Percentiles rank a stretch among this genome's conserved stretches.
Evolutionary conservation across 805 yeast genomes (phyloP).

Genomic region (Nakazawaea peltata): DNA sequence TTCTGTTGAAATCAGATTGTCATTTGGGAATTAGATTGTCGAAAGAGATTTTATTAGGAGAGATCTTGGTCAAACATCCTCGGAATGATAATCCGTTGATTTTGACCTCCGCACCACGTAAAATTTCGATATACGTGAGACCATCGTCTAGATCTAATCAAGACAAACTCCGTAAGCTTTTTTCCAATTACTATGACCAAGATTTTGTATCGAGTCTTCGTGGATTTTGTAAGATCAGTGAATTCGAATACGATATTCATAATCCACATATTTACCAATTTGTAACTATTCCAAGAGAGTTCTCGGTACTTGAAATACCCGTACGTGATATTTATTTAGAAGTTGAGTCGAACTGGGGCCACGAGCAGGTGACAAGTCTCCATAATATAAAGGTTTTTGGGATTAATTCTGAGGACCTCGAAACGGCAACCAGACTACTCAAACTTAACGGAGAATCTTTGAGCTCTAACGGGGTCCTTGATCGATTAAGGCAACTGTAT

Average conservation of each 20-base stretch:
- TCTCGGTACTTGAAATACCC: slow-evolving; percentile 2
- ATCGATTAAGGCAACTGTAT: slow-evolving; percentile 1
- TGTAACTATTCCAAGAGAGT: slow-evolving; percentile 5
- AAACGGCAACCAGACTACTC: slow-evolving; percentile 2
- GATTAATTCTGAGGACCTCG: slow-evolving; percentile 3
- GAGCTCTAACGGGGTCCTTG: slow-evolving; percentile 3
- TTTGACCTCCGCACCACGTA: slow-evolving; percentile 7
- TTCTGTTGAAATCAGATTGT: slow-evolving; percentile 1
- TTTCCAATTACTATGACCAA: slow-evolving; percentile 1
- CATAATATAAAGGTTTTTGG: slow-evolving; percentile 10
- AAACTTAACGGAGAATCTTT: not conserved
- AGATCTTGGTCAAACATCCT: slow-evolving; percentile 6
- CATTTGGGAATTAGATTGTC: slow-evolving; percentile 8
- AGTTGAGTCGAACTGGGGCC: slow-evolving; percentile 11
- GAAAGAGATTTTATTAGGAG: slow-evolving; percentile 4
- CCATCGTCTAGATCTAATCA: not conserved
- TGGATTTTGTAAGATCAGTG: slow-evolving; percentile 3
- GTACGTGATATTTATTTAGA: slow-evolving; percentile 7
- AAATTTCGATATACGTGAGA: slow-evolving; percentile 8
- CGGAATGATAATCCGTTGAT: slow-evolving; percentile 8
- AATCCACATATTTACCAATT: slow-evolving; percentile 6
- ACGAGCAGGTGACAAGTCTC: slow-evolving; percentile 5
- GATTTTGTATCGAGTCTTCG: slow-evolving; percentile 3
- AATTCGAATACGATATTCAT: slow-evolving; percentile 8
- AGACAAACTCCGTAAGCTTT: not conserved